Percentiles rank a stretch among this genome's conserved stretches.
These are phyloP conservation scores for Sanghuangporus baumii DNA, from an alignment of 1,284 basidiomycete species.

Conservation along the genomic window DNA sequence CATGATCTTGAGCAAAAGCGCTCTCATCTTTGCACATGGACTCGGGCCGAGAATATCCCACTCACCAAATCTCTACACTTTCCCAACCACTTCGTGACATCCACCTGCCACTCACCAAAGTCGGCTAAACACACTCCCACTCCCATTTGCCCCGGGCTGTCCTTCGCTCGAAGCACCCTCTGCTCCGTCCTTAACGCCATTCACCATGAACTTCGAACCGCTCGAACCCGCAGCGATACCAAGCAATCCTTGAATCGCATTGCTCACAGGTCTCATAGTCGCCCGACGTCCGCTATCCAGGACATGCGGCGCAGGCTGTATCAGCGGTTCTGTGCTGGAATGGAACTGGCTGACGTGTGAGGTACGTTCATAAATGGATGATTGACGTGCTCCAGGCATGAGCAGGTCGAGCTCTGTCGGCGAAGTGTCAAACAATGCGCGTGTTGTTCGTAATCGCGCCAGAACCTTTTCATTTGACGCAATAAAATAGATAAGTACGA, in stretches of 20 bases:
- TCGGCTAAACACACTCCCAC: slow-evolving; percentile 59
- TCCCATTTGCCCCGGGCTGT: slow-evolving; percentile 24
- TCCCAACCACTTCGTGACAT: not conserved
- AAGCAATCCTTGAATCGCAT: slow-evolving; percentile 62
- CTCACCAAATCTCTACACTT: not conserved
- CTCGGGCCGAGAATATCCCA: not conserved
- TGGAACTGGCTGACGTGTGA: not conserved
- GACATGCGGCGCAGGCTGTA: slow-evolving; percentile 71
- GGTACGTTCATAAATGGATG: slow-evolving; percentile 72
- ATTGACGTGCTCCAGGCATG: slow-evolving; percentile 44
- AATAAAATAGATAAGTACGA: not conserved
- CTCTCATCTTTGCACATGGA: no score
- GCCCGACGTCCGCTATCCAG: slow-evolving; percentile 49
- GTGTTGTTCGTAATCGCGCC: slow-evolving; percentile 46
- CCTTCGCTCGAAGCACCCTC: slow-evolving; percentile 19
- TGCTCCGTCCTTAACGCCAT: not conserved
- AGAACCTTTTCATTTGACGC: slow-evolving; percentile 38
- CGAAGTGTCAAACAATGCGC: slow-evolving; percentile 45
- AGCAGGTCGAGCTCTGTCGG: slow-evolving; percentile 19
- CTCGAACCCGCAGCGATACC: slow-evolving; percentile 7
- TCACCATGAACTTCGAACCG: not conserved
- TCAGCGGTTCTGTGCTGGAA: slow-evolving; percentile 37
- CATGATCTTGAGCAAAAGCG: not conserved
- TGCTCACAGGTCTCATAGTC: slow-evolving; percentile 70
- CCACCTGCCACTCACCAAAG: slow-evolving; percentile 42